Conservation (phyloP, 2,329 filamentous ascomycete species). For the Purpureocillium lavendulum region DNA sequence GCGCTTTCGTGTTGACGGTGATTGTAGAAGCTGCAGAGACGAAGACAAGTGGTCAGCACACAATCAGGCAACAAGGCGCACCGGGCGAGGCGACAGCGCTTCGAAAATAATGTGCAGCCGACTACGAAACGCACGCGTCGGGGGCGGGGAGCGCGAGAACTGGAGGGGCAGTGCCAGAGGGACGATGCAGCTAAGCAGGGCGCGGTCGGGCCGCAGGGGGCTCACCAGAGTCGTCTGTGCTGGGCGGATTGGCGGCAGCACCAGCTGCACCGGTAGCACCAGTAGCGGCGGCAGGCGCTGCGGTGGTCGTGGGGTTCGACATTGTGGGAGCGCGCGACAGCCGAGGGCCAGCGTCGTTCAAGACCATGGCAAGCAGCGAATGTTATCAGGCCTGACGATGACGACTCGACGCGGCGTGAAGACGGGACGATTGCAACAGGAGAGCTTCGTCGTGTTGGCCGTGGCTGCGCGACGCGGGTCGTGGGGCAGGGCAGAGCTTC, state of each 20-base stretch:
- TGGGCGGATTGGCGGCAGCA: slow-evolving; percentile 17
- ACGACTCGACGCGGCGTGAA: neutral
- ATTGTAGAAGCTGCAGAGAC: slow-evolving; percentile 36
- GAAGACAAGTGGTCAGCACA: slow-evolving; percentile 6
- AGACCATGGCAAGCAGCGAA: slow-evolving; percentile 23
- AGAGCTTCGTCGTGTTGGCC: neutral
- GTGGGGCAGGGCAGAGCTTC: slow-evolving; percentile 1
- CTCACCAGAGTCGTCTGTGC: slow-evolving; percentile 33
- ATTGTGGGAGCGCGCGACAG: slow-evolving; percentile 26
- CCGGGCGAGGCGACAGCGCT: no score
- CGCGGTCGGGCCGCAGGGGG: slow-evolving; percentile 4
- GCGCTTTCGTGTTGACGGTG: slow-evolving; percentile 39
- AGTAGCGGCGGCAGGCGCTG: slow-evolving; percentile 14
- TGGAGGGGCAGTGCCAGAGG: slow-evolving; percentile 22
- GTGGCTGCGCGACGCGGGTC: neutral
- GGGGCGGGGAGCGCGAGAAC: slow-evolving; percentile 16
- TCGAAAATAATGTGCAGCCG: no score
- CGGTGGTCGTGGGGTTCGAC: slow-evolving; percentile 19
- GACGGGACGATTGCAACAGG: neutral
- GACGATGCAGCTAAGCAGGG: neutral
- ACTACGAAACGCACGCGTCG: slow-evolving; percentile 1
- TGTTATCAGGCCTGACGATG: neutral
- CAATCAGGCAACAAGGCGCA: no score
- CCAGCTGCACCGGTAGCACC: no score
- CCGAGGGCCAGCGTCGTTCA: slow-evolving; percentile 29